phyloP scores from a whole-genome alignment of 2,329 filamentous ascomycete genomes.

The Trichophyton benhamiae region DNA sequence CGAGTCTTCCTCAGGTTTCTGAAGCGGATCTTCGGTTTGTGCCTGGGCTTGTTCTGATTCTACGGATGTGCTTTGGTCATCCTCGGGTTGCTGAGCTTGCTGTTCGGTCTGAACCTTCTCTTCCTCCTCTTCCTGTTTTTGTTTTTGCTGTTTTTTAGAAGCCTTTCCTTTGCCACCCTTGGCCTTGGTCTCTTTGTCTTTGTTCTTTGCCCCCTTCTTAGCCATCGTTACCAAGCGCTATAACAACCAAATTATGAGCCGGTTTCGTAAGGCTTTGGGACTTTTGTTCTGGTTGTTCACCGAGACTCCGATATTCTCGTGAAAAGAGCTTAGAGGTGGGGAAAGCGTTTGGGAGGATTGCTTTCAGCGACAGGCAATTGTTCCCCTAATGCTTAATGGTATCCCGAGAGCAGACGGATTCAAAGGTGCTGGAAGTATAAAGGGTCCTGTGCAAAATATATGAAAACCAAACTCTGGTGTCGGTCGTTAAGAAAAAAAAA shows the following conservation, averaged over 20 bases:
- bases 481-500: background rate
- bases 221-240: slow-evolving; percentile 7
- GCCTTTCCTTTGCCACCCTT: slow-evolving; percentile 12
- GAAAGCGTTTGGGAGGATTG: background rate
- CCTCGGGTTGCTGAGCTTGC: background rate
- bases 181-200: slow-evolving; percentile 7
- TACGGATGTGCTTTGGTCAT: background rate
- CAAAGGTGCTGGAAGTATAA: background rate
- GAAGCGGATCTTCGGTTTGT: background rate
- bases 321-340: background rate
- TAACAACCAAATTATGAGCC: background rate
- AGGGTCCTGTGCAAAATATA: background rate
- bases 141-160: slow-evolving; percentile 10
- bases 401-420: background rate
- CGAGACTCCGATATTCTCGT: background rate
- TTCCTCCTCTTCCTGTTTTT: slow-evolving; percentile 6
- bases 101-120: background rate
- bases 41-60: slow-evolving; percentile 7
- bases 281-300: background rate
- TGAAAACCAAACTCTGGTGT: background rate
- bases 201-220: slow-evolving; percentile 10
- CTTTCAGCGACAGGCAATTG: background rate
- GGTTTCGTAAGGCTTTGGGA: background rate
- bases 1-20: background rate
- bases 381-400: background rate